Conservation (phyloP, 345 rosid genomes). For the Pelargonium nanum region DNA sequence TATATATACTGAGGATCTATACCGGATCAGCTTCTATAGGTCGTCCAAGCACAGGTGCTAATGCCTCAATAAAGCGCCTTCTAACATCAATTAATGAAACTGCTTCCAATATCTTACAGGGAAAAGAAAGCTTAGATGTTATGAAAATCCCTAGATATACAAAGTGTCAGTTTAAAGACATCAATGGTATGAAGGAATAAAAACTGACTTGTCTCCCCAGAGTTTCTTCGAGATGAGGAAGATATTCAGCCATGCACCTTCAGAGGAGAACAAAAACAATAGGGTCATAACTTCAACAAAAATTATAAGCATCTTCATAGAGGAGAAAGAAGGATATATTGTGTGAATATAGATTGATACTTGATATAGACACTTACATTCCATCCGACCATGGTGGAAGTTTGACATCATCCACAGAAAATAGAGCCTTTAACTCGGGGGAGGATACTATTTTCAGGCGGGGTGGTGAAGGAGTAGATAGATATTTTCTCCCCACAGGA, state of each 20-base stretch:
- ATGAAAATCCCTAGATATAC: not conserved
- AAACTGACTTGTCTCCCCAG: constrained; percentile 65
- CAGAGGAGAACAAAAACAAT: constrained; percentile 12
- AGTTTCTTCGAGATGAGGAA: constrained; percentile 83
- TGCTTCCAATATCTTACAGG: constrained; percentile 58
- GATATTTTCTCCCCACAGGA: constrained; percentile 67
- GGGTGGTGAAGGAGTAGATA: constrained; percentile 63
- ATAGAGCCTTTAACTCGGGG: constrained; percentile 51
- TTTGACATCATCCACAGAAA: constrained; percentile 79
- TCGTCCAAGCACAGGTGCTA: constrained; percentile 61
- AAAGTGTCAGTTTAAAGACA: constrained; percentile 8
- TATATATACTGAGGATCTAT: constrained; percentile 17
- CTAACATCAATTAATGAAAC: constrained; percentile 52
- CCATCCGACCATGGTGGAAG: constrained; percentile 89
- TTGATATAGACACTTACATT: constrained; percentile 43
- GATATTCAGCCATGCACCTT: constrained; percentile 99
- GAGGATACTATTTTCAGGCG: constrained; percentile 70
- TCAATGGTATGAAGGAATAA: not conserved
- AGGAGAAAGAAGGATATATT: constrained; percentile 3
- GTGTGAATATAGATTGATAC: constrained; percentile 9
- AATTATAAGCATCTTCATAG: constrained; percentile 3
- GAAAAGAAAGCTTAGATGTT: constrained; percentile 6
- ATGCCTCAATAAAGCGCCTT: constrained; percentile 70
- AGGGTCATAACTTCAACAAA: constrained; percentile 10
- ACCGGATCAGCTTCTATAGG: constrained; percentile 92